A percentile compares a stretch with the other conserved stretches of the same genome.
Evolutionary conservation across 2,329 filamentous ascomycete species (phyloP).

Genomic region (Colletotrichum brevisporum): DNA sequence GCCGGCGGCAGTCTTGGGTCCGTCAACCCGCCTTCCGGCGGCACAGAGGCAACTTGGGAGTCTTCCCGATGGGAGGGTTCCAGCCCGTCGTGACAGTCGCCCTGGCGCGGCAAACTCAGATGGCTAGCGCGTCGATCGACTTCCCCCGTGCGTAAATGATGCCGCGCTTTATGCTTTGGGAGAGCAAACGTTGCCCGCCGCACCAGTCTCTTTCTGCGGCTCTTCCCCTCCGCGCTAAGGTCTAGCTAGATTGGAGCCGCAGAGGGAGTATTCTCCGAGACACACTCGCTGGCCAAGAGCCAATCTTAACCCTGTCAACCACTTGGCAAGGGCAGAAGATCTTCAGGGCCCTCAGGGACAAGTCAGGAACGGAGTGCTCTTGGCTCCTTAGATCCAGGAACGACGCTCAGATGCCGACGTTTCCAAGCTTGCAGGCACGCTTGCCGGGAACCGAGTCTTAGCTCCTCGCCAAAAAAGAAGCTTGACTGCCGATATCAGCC

Average conservation of each 20-base stretch:
- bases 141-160: not conserved
- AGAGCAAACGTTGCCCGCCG: slow-evolving; percentile 30
- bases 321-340: slow-evolving; percentile 18
- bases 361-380: slow-evolving; percentile 1
- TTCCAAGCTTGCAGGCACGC: not conserved
- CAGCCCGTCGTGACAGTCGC: not conserved
- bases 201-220: slow-evolving; percentile 11
- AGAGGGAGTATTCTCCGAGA: not conserved
- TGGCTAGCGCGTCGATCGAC: not conserved
- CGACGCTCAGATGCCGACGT: slow-evolving; percentile 15
- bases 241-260: slow-evolving; percentile 11
- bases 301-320: slow-evolving; percentile 10
- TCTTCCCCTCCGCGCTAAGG: not conserved
- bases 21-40: not conserved
- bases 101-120: slow-evolving; percentile 1
- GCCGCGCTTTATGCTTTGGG: slow-evolving; percentile 7
- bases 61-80: too few relatives aligned
- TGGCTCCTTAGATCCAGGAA: slow-evolving; percentile 3
- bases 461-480: not conserved
- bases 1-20: slow-evolving; percentile 5
- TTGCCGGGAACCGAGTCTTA: slow-evolving; percentile 1
- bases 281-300: not conserved
- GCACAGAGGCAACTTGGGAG: not conserved
- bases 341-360: slow-evolving; percentile 18
- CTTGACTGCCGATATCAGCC: not conserved